Conservation (phyloP, 352 stramenopile genomes). For the Thraustochytrium striatum region DNA sequence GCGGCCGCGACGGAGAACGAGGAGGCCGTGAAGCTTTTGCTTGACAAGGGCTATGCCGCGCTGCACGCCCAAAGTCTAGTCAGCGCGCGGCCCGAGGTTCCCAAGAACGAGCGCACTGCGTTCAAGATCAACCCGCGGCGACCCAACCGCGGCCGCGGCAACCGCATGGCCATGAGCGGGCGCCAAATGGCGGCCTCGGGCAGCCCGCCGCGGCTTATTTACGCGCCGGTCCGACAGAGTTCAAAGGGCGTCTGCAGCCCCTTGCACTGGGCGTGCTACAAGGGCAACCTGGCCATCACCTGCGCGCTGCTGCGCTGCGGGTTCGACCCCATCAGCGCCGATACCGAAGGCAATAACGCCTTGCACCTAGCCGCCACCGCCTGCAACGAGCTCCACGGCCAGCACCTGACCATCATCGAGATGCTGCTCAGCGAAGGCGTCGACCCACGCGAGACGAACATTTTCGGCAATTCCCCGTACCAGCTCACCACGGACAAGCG, state of each 20-base stretch:
- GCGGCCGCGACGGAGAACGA: background rate
- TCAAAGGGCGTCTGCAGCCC: slow-evolving; percentile 63
- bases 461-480: slow-evolving; percentile 68
- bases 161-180: background rate
- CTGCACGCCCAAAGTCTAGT: background rate
- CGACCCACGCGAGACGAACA: slow-evolving; percentile 63
- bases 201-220: background rate
- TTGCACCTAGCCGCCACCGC: slow-evolving; percentile 69
- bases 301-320: slow-evolving; percentile 65
- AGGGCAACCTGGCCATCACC: slow-evolving; percentile 66
- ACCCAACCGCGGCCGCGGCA: background rate
- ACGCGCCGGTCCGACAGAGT: background rate
- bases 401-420: slow-evolving; percentile 46
- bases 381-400: slow-evolving; percentile 54
- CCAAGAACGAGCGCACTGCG: background rate
- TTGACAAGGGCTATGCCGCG: background rate
- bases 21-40: background rate
- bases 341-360: slow-evolving; percentile 67
- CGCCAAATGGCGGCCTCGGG: background rate
- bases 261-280: slow-evolving; percentile 77
- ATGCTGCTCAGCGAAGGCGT: slow-evolving; percentile 67
- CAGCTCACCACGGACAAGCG: slow-evolving; percentile 65
- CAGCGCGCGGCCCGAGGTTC: background rate
- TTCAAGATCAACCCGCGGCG: background rate
- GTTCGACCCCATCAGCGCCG: slow-evolving; percentile 65